These are phyloP conservation scores for Diatrype stigma DNA, from an alignment of 2,329 filamentous ascomycete genomes.

Conservation along the genomic window DNA sequence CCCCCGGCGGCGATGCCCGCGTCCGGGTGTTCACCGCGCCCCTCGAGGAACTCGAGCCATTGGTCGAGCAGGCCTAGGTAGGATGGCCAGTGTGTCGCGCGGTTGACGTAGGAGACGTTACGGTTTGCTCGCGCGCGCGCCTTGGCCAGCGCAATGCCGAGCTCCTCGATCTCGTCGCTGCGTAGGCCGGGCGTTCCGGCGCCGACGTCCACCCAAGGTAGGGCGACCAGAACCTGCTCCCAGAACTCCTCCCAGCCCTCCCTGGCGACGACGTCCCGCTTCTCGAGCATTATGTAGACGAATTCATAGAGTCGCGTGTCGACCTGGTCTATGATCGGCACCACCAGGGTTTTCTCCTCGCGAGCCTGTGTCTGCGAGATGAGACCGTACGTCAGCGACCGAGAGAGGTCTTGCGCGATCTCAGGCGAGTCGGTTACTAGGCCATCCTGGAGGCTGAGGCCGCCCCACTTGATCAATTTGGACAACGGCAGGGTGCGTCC, in stretches of 20 bases:
- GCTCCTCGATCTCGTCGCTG: too few relatives aligned
- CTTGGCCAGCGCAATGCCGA: too few relatives aligned
- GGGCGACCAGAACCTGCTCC: not conserved
- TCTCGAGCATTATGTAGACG: not conserved
- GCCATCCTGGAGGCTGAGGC: not conserved
- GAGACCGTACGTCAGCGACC: not conserved
- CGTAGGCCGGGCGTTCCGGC: too few relatives aligned
- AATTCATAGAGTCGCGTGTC: not conserved
- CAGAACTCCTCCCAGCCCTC: not conserved
- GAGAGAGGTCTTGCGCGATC: not conserved
- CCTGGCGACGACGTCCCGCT: not conserved
- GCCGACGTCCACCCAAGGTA: not conserved
- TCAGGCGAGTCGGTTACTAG: not conserved
- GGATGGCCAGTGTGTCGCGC: not conserved
- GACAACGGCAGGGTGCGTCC: not conserved
- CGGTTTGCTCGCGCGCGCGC: not conserved
- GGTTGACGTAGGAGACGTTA: not conserved
- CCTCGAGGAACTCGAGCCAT: too few relatives aligned
- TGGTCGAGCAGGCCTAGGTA: not conserved
- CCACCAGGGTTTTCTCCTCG: not conserved
- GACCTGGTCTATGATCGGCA: not conserved
- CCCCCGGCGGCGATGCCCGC: too few relatives aligned
- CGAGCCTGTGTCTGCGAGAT: not conserved
- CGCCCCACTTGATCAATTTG: not conserved
- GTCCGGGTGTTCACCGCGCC: too few relatives aligned